phyloP scores from a whole-genome alignment of 768 basidiomycete genomes.

The Saitozyma sp. region DNA sequence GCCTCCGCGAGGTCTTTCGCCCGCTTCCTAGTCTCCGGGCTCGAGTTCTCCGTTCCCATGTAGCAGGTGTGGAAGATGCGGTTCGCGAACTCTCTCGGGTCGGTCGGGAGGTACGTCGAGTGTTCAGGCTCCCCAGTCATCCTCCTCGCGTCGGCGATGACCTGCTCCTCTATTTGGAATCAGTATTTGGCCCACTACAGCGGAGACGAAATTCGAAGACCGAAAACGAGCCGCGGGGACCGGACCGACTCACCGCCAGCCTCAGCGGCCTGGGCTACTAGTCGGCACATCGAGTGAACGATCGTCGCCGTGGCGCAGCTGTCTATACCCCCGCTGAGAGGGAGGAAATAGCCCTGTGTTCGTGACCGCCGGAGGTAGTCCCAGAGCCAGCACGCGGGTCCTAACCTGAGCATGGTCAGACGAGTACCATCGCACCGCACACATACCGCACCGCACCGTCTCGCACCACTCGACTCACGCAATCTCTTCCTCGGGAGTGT shows the following conservation, averaged over 20 bases:
- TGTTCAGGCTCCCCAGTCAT: slow-evolving; percentile 80
- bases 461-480: slow-evolving; percentile 65
- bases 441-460: not conserved
- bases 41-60: slow-evolving; percentile 98
- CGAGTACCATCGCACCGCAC: not conserved
- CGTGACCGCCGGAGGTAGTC: slow-evolving; percentile 93
- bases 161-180: slow-evolving; percentile 65
- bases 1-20: slow-evolving; percentile 84
- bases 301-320: slow-evolving; percentile 96
- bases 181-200: slow-evolving; percentile 3
- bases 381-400: slow-evolving; percentile 99
- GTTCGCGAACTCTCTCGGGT: slow-evolving; percentile 79
- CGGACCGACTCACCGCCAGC: slow-evolving; percentile 63
- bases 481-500: slow-evolving; percentile 92
- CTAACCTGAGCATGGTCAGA: slow-evolving; percentile 62
- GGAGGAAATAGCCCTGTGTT: slow-evolving; percentile 91
- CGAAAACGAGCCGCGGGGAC: not conserved
- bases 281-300: slow-evolving; percentile 91
- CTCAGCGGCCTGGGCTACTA: slow-evolving; percentile 76
- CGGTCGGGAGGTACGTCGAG: slow-evolving; percentile 78
- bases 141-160: slow-evolving; percentile 85
- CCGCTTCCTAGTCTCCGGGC: slow-evolving; percentile 74
- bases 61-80: slow-evolving; percentile 97
- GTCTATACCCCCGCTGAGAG: slow-evolving; percentile 94
- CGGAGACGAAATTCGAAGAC: not conserved